A percentile compares a stretch with the other conserved stretches of the same genome.
These are phyloP conservation scores for Mycena rebaudengoi DNA, from an alignment of 768 basidiomycete species.

Conservation along the genomic window DNA sequence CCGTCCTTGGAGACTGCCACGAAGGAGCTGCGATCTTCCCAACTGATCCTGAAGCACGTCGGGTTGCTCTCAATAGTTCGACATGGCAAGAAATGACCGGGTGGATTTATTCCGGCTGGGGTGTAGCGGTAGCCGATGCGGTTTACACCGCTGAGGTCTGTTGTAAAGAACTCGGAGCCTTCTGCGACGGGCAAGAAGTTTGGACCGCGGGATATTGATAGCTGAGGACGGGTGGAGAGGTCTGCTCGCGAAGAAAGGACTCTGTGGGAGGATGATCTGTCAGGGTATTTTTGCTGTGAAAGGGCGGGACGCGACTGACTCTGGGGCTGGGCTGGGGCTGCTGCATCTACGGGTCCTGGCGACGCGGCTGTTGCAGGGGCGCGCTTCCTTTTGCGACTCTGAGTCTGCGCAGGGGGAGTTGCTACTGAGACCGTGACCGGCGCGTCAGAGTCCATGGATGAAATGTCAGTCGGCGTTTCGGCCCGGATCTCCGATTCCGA, in stretches of 20 bases:
- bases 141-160: constrained; percentile 77
- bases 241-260: constrained; percentile 74
- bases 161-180: constrained; percentile 65
- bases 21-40: constrained; percentile 91
- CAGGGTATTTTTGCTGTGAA: too few relatives aligned
- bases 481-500: constrained; percentile 1
- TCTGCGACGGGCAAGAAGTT: constrained; percentile 69
- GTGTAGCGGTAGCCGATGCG: constrained; percentile 82
- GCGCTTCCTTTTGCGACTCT: constrained; percentile 66
- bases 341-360: constrained; percentile 67
- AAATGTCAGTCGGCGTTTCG: neutral
- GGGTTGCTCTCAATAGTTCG: constrained; percentile 86
- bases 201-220: constrained; percentile 80
- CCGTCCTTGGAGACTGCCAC: constrained; percentile 84
- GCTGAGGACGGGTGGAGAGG: constrained; percentile 72
- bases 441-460: constrained; percentile 23
- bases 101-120: constrained; percentile 77
- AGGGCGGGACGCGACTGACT: constrained; percentile 36
- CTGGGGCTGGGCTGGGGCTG: constrained; percentile 43
- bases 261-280: constrained; percentile 35
- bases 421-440: constrained; percentile 9
- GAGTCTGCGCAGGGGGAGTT: constrained; percentile 33
- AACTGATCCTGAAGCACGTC: constrained; percentile 74
- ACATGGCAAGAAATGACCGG: constrained; percentile 66
- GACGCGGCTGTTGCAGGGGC: constrained; percentile 57